phyloP scores from a whole-genome alignment of 768 basidiomycete species.

The Termitomyces sp. region DNA sequence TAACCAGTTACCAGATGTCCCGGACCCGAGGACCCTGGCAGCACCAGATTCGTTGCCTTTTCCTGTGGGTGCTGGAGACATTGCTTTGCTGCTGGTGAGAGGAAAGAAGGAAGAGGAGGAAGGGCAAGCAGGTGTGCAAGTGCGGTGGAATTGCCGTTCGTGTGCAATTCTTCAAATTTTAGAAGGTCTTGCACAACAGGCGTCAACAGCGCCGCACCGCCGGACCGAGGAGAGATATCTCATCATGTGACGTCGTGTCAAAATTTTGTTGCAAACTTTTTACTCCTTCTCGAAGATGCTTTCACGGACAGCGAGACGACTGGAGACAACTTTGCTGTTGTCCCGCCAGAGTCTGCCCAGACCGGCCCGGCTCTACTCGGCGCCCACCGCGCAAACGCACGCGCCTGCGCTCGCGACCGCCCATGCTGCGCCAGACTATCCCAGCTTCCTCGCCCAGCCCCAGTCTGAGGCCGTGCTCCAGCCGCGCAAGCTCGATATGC shows the following conservation, averaged over 20 bases:
- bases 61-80: slow-evolving; percentile 44
- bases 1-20: slow-evolving; percentile 69
- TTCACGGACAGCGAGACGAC: slow-evolving; percentile 28
- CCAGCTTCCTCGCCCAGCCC: slow-evolving; percentile 24
- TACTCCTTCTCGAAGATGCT: slow-evolving; percentile 27
- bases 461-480: slow-evolving; percentile 3
- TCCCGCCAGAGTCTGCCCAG: slow-evolving; percentile 65
- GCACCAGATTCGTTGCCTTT: slow-evolving; percentile 79
- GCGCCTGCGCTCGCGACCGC: slow-evolving; percentile 47
- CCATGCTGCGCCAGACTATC: slow-evolving; percentile 30
- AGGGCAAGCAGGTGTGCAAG: slow-evolving; percentile 7
- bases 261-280: neutral
- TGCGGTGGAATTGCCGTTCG: slow-evolving; percentile 8
- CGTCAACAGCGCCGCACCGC: neutral
- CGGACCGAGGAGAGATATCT: too few species aligned
- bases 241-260: neutral
- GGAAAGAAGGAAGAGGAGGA: too few species aligned
- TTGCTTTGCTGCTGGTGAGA: slow-evolving; percentile 12
- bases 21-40: slow-evolving; percentile 88
- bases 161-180: slow-evolving; percentile 9
- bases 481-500: neutral
- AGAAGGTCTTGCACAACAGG: slow-evolving; percentile 6
- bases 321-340: slow-evolving; percentile 46
- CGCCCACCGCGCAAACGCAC: slow-evolving; percentile 49
- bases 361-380: slow-evolving; percentile 65